Percentiles rank a stretch among this genome's conserved stretches.
Conservation (phyloP, 2,329 filamentous ascomycete species). For the Ciborinia camelliae region DNA sequence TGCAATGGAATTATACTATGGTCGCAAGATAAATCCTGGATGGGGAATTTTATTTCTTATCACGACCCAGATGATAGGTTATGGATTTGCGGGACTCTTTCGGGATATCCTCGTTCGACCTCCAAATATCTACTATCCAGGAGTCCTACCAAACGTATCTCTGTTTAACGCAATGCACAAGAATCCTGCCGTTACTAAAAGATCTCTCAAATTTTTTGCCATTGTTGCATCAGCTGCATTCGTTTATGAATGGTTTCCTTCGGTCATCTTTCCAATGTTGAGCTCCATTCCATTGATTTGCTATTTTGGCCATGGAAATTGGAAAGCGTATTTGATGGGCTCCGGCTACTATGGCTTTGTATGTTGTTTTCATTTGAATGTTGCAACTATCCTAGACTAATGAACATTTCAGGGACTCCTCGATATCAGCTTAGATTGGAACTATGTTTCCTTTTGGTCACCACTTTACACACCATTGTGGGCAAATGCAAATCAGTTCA, state of each 20-base stretch:
- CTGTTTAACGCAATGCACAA: slow-evolving; percentile 43
- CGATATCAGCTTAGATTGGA: slow-evolving; percentile 43
- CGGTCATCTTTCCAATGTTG: slow-evolving; percentile 38
- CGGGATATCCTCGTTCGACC: slow-evolving; percentile 57
- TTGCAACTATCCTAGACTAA: background rate
- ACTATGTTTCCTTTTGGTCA: slow-evolving; percentile 39
- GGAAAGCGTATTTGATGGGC: slow-evolving; percentile 49
- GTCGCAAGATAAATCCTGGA: slow-evolving; percentile 43
- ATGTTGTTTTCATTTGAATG: background rate
- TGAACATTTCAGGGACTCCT: slow-evolving; percentile 32
- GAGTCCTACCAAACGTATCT: slow-evolving; percentile 48
- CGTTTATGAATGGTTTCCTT: slow-evolving; percentile 18
- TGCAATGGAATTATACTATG: slow-evolving; percentile 55
- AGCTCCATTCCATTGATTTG: slow-evolving; percentile 49
- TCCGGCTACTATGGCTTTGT: slow-evolving; percentile 39
- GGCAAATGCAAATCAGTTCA: slow-evolving; percentile 36
- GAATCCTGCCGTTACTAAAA: slow-evolving; percentile 40
- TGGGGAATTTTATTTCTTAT: slow-evolving; percentile 51
- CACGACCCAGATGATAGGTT: slow-evolving; percentile 61
- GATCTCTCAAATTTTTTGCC: slow-evolving; percentile 38
- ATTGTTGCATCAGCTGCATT: slow-evolving; percentile 28
- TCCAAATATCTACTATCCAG: slow-evolving; percentile 63
- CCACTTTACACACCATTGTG: slow-evolving; percentile 35
- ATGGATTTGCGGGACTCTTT: slow-evolving; percentile 58
- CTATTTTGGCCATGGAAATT: slow-evolving; percentile 46